Base-by-base conservation (phyloP, 2,329 filamentous ascomycete genomes). In the Fusarium temperatum region DNA sequence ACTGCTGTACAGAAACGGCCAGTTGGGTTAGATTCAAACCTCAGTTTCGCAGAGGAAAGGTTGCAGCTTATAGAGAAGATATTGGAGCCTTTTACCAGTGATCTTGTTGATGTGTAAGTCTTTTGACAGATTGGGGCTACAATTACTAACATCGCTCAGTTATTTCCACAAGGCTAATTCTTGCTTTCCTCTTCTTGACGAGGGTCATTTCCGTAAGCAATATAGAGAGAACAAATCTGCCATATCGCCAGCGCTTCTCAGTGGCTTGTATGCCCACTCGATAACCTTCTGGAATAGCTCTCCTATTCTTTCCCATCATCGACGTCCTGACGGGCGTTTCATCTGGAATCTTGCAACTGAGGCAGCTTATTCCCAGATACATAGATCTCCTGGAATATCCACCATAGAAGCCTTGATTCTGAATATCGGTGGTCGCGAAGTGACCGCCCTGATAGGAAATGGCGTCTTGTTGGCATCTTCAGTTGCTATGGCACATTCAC, bases 131-230 rank as follows among this genome's bases (percentile, higher is more conserved):
- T 4, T 12, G 14, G 5, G 3, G 8, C 54, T 18, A 18, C 39
- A 65, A 41, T 8, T 10, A 44, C 66, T 78, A n/a, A 78, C 35
- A 1, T 44, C 17, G 9, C 4, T 8, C 7, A 77, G 76, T 2
- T 78, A 78, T 18, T 78, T 78, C 14, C 58, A 70, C 14, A 78
- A 87, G 62, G 85, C 88, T 44, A 89, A 91, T 77, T 82, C 82
- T n/a, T 89, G 88, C n/a, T 89, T 91, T 67, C 90, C 90, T 0
- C 81, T 92, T 5, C 83, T 91, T 13, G 89, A 92, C 66, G 87
- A 89, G 48, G 79, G 83, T 6, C 84, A 85, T 1, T 89, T 91
- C 63, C 83, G 86, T 66, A 82, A 83, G 17, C 85, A 86, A 28
- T 87, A 87, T 63, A 81, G 78, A 2, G 79, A 81, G 11, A 79